Conservation (phyloP, 2,329 filamentous ascomycete genomes). For the Scorias spongiosa region DNA sequence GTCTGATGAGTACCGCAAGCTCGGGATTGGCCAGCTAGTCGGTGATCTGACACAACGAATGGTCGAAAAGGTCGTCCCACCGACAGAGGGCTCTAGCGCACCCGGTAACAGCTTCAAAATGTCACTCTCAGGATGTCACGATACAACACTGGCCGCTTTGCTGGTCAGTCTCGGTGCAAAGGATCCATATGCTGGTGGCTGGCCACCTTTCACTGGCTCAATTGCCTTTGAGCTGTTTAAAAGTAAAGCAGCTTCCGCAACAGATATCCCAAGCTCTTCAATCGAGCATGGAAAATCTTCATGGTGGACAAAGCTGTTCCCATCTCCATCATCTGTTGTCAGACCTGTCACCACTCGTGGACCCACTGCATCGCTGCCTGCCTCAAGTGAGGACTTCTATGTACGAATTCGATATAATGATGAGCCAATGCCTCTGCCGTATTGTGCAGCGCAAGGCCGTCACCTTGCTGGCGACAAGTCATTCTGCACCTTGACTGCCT, state of each 20-base stretch:
- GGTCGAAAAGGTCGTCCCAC: slow-evolving; percentile 27
- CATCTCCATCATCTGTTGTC: slow-evolving; percentile 3
- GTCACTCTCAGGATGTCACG: slow-evolving; percentile 73
- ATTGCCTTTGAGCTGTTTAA: slow-evolving; percentile 83
- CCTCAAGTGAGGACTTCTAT: slow-evolving; percentile 57
- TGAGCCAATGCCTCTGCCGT: slow-evolving; percentile 62
- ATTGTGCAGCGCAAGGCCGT: slow-evolving; percentile 60
- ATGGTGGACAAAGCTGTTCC: slow-evolving; percentile 17
- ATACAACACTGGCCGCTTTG: slow-evolving; percentile 75
- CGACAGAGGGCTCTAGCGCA: slow-evolving; percentile 16
- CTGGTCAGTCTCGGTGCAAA: slow-evolving; percentile 69
- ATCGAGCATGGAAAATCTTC: slow-evolving; percentile 5
- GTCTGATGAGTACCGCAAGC: slow-evolving; percentile 67
- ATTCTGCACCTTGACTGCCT: slow-evolving; percentile 83
- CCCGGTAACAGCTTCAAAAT: slow-evolving; percentile 49
- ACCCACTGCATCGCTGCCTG: slow-evolving; percentile 39
- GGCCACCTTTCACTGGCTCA: slow-evolving; percentile 90
- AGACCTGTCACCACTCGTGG: slow-evolving; percentile 30
- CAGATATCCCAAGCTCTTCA: slow-evolving; percentile 12
- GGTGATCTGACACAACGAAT: slow-evolving; percentile 57
- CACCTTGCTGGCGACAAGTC: slow-evolving; percentile 76
- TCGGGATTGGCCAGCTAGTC: slow-evolving; percentile 74
- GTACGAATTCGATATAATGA: slow-evolving; percentile 90
- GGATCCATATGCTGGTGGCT: slow-evolving; percentile 31
- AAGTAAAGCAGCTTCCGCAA: slow-evolving; percentile 20